phyloP scores from a whole-genome alignment of 108 stramenopile species.

The Cylindrotheca fusiformis region DNA sequence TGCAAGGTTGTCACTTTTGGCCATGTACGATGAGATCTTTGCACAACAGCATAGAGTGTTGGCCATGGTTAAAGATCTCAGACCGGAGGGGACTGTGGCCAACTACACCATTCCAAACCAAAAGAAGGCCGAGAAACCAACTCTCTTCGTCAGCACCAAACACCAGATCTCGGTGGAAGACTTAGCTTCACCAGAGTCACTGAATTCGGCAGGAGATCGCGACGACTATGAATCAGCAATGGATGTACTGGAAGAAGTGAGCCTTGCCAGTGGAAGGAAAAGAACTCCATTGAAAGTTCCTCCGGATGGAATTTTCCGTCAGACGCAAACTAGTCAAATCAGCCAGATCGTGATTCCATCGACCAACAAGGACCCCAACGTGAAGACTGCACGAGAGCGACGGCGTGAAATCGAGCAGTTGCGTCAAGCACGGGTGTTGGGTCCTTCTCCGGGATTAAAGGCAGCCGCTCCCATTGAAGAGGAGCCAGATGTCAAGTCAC shows the following conservation, averaged over 20 bases:
- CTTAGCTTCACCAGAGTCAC: not conserved
- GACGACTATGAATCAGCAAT: constrained; percentile 11
- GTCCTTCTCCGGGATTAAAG: not conserved
- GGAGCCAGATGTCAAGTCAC: not conserved
- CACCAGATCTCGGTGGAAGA: constrained; percentile 2
- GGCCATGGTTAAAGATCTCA: constrained; percentile 10
- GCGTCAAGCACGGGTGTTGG: constrained; percentile 2
- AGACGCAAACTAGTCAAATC: not conserved
- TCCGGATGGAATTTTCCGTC: not conserved
- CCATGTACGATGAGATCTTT: constrained; percentile 25
- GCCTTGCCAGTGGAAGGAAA: not conserved
- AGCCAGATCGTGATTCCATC: not conserved
- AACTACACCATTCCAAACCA: constrained; percentile 17
- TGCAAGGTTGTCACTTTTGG: constrained; percentile 14
- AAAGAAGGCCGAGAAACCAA: not conserved
- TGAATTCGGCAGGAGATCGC: not conserved
- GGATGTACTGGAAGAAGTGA: not conserved
- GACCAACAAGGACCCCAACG: not conserved
- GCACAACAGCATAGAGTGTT: constrained; percentile 15
- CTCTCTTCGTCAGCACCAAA: constrained; percentile 3
- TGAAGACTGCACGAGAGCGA: constrained; percentile 18
- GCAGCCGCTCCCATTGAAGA: not conserved
- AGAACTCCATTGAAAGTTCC: not conserved
- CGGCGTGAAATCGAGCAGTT: constrained; percentile 23
- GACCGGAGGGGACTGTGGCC: constrained; percentile 17